These are phyloP conservation scores for Litsea cubeba DNA, from an alignment of 164 flowering plant species.

Conservation along the genomic window DNA sequence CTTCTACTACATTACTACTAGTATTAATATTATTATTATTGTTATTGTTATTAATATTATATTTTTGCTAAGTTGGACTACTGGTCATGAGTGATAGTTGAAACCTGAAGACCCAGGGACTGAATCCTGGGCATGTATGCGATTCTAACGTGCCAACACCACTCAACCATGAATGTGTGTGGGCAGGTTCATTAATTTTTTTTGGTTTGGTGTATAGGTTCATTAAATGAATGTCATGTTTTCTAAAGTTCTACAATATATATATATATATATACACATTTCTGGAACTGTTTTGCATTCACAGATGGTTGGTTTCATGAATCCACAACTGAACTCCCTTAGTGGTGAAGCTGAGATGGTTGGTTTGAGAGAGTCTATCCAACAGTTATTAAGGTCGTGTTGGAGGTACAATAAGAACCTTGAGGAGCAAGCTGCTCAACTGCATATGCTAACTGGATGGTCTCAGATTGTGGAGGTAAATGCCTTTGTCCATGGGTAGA, in stretches of 20 bases:
- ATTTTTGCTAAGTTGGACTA: too few species aligned
- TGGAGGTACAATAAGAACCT: constrained; percentile 94
- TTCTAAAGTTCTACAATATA: too few species aligned
- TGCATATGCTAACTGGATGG: constrained; percentile 96
- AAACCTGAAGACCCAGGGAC: too few species aligned
- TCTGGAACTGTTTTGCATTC: not conserved
- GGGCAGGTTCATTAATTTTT: too few species aligned
- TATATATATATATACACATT: too few species aligned
- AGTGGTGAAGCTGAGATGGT: constrained; percentile 62
- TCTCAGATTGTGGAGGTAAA: constrained; percentile 65
- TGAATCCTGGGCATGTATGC: too few species aligned
- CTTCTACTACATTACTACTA: too few species aligned
- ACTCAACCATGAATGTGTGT: too few species aligned
- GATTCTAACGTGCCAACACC: too few species aligned
- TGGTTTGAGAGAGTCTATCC: constrained; percentile 70
- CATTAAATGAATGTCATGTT: too few species aligned
- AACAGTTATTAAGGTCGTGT: constrained; percentile 78
- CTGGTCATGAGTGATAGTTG: too few species aligned
- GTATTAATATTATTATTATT: not conserved
- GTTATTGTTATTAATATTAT: not conserved
- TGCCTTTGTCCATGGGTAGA: not conserved
- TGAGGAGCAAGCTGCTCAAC: constrained; percentile 98
- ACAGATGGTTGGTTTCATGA: constrained; percentile 44
- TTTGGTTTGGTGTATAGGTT: too few species aligned
- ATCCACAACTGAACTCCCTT: constrained; percentile 47